Conservation (phyloP, 2,329 filamentous ascomycete genomes). For the Coniochaeta sp. region DNA sequence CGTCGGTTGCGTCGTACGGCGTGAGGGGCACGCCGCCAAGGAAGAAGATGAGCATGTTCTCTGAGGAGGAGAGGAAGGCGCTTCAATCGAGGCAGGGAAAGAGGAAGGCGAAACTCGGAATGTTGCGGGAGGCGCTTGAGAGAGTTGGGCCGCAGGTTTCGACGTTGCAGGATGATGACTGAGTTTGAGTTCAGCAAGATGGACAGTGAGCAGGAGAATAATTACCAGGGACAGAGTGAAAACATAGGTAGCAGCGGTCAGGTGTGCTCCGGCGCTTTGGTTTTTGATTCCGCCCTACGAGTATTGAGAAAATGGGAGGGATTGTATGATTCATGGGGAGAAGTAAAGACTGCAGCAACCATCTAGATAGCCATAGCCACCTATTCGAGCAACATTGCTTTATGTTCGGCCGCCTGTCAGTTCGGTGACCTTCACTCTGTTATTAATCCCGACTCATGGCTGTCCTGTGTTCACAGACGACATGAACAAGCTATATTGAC, state of each 20-base stretch:
- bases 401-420: too few species aligned
- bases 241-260: background rate
- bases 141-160: constrained; percentile 43
- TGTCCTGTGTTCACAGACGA: background rate
- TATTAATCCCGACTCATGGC: too few species aligned
- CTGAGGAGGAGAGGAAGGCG: constrained; percentile 47
- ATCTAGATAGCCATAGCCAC: background rate
- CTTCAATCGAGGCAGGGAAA: constrained; percentile 47
- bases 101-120: constrained; percentile 43
- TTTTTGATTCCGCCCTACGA: background rate
- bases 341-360: background rate
- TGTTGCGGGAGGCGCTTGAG: constrained; percentile 41
- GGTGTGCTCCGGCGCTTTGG: background rate
- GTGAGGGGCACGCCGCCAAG: constrained; percentile 38
- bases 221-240: background rate
- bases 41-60: constrained; percentile 57
- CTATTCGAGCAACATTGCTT: background rate
- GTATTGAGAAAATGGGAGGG: background rate
- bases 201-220: background rate
- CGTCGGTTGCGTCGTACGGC: constrained; percentile 28
- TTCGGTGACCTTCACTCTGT: too few species aligned
- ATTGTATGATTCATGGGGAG: background rate
- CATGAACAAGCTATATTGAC: background rate
- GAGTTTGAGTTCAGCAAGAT: background rate
- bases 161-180: constrained; percentile 19